Evolutionary conservation across 1,284 basidiomycete species (phyloP), one percentile per base, ranked within the genome.

Genomic region (Xerocomus nothofagi): DNA sequence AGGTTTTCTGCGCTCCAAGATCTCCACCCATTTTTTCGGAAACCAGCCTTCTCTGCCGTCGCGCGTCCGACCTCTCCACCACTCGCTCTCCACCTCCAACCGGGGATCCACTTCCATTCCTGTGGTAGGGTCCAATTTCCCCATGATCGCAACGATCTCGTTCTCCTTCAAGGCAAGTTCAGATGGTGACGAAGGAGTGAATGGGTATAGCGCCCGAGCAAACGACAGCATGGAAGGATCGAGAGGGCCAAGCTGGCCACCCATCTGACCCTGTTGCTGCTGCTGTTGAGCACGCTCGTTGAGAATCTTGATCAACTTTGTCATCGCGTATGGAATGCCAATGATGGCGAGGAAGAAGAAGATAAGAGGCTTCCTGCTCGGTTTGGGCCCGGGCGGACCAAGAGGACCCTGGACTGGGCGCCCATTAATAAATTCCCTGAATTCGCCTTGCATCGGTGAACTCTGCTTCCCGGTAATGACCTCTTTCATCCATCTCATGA

Each of bases 31-130:
- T 60, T 91, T 95, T 57, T 79, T 83, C 1, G 96, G 96, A 80
- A 99, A 98, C 94, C 94, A 99, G 0, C 96, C 96, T 58, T 93
- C 87, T 55, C 88, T 79, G 0, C 96, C 97, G 60, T 99, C 95
- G 50, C 96, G 79, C 53, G 92, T 96, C 44, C 96, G 76, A 0
- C 96, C 96, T 67, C 88, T 88, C 94, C 95, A 99, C 96, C 97
- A 99, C 41, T 94, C 93, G 14, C 79, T 81, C 51, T 86, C 84
- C 21, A 88, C 80, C 42, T 86, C 86, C 32, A 81, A 58, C 49
- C 87, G 72, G n/a, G 87, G 86, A 59, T 89, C 84, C 5, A 85
- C 81, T 57, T 89, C 85, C 54, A 71, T 72, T 0, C 87, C 84
- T 0, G 81, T 81, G 23, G 80, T 71, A 11, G 88, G 84, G 60